Evolutionary conservation across 202 grass and related monocot genomes (phyloP), one percentile per base, ranked within the genome.

Genomic region (Brachypodium distachyon): DNA sequence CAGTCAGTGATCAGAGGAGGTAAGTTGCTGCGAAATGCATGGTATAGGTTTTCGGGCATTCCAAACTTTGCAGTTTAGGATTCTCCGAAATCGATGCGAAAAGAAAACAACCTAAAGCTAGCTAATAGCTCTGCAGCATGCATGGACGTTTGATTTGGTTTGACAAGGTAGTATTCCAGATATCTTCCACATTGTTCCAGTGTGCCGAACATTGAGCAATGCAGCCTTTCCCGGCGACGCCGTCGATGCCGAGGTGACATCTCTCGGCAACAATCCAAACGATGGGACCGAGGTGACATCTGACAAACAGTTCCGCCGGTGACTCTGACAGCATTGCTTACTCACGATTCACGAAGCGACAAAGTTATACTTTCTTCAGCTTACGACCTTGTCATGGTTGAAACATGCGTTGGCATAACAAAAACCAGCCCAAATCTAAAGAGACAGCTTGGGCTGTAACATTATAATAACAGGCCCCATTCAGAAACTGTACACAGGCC

Each of bases 281-380:
- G 58, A 86, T 69, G 4, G 50, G 26, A 69, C 33, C 70, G 14
- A 85, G 70, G 70, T 85, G 23, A 19, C 60, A n/a, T n/a, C n/a
- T n/a, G n/a, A n/a, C n/a, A n/a, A n/a, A n/a, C n/a, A n/a, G n/a
- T n/a, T n/a, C n/a, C n/a, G n/a, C n/a, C n/a, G n/a, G n/a, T n/a
- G n/a, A n/a, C n/a, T n/a, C n/a, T n/a, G n/a, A n/a, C n/a, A n/a
- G n/a, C n/a, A n/a, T n/a, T n/a, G n/a, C n/a, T n/a, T n/a, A n/a
- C n/a, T n/a, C n/a, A n/a, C n/a, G n/a, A n/a, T n/a, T n/a, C n/a
- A n/a, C n/a, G n/a, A n/a, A n/a, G n/a, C n/a, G n/a, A n/a, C n/a
- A n/a, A n/a, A n/a, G n/a, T n/a, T n/a, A n/a, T n/a, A n/a, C n/a
- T n/a, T n/a, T n/a, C n/a, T n/a, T n/a, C n/a, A n/a, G n/a, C n/a